phyloP scores from a whole-genome alignment of 2,329 filamentous ascomycete species.

The Podosphaera leucotricha region DNA sequence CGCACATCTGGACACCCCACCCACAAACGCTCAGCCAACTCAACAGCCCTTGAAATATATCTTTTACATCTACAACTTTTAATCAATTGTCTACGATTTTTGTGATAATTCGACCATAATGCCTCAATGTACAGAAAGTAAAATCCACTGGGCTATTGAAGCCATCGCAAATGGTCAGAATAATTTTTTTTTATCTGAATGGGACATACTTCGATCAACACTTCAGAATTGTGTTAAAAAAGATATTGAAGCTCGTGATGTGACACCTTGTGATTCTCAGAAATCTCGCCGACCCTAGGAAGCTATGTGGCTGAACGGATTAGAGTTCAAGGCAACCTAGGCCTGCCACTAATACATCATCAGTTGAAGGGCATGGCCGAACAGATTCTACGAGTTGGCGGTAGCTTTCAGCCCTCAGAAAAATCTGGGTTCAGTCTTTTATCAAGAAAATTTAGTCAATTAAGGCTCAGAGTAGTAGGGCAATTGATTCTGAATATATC shows the following conservation, averaged over 20 bases:
- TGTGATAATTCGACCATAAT: too few relatives aligned
- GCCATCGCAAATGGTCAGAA: too few relatives aligned
- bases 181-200: too few relatives aligned
- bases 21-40: too few relatives aligned
- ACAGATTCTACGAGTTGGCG: too few relatives aligned
- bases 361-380: too few relatives aligned
- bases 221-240: neutral
- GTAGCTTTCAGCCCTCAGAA: conserved; percentile 1
- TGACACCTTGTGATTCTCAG: neutral
- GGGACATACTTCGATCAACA: neutral
- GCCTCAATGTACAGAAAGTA: too few relatives aligned
- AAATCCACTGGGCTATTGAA: too few relatives aligned
- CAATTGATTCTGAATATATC: neutral
- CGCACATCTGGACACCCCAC: too few relatives aligned
- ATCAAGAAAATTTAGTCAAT: neutral
- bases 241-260: neutral
- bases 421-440: neutral
- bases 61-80: too few relatives aligned
- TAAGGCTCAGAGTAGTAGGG: neutral
- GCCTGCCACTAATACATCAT: conserved; percentile 1
- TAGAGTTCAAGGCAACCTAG: neutral
- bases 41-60: too few relatives aligned
- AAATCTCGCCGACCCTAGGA: neutral
- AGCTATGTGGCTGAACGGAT: neutral
- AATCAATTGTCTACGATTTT: too few relatives aligned